phyloP scores from a whole-genome alignment of 2,329 filamentous ascomycete species.

The Plectosphaerella plurivora region DNA sequence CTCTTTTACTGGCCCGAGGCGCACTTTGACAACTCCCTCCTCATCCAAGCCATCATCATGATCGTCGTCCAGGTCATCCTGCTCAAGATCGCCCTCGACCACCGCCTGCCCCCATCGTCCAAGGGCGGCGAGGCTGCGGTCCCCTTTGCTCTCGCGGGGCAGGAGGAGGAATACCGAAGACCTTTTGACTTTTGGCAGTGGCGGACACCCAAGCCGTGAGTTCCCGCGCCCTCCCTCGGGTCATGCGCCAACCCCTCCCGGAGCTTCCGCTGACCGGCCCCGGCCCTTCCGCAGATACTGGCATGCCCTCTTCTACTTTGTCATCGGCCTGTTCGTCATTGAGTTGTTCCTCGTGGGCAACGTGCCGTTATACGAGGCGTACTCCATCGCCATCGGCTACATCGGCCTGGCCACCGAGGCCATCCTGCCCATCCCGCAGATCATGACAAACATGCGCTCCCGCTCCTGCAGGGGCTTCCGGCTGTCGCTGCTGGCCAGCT shows the following conservation, averaged over 20 bases:
- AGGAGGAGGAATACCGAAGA: slow-evolving; percentile 40
- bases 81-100: slow-evolving; percentile 64
- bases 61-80: slow-evolving; percentile 58
- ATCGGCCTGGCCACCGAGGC: slow-evolving; percentile 76
- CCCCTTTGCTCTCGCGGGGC: slow-evolving; percentile 57
- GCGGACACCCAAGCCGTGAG: slow-evolving; percentile 63
- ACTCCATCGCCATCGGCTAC: slow-evolving; percentile 66
- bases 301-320: slow-evolving; percentile 69
- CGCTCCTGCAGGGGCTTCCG: slow-evolving; percentile 75
- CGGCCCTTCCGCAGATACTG: slow-evolving; percentile 56
- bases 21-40: slow-evolving; percentile 58
- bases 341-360: slow-evolving; percentile 64
- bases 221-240: slow-evolving; percentile 9
- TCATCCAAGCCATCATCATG: slow-evolving; percentile 63
- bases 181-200: slow-evolving; percentile 84
- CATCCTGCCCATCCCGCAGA: slow-evolving; percentile 75
- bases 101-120: slow-evolving; percentile 55
- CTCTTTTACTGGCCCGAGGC: slow-evolving; percentile 68
- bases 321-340: slow-evolving; percentile 53
- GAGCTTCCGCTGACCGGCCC: not conserved
- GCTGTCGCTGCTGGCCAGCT: slow-evolving; percentile 69
- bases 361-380: slow-evolving; percentile 54
- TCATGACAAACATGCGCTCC: slow-evolving; percentile 63
- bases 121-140: slow-evolving; percentile 56
- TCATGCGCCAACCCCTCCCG: not conserved